A percentile compares a stretch with the other conserved stretches of the same genome.
These are phyloP conservation scores for Lactarius tabidus DNA, from an alignment of 768 basidiomycete genomes.

Conservation along the genomic window DNA sequence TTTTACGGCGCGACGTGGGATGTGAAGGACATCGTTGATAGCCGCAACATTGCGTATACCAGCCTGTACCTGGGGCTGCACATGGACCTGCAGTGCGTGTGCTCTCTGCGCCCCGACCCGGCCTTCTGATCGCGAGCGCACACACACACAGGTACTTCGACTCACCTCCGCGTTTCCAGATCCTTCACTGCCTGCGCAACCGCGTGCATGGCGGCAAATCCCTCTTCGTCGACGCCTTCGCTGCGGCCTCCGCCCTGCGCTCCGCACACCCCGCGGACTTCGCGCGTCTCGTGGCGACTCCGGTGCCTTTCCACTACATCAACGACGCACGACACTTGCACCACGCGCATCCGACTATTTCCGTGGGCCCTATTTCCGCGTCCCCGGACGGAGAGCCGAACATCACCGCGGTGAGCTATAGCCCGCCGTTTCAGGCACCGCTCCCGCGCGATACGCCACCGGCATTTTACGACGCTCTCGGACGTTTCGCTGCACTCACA, in stretches of 20 bases:
- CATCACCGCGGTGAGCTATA: conserved; percentile 79
- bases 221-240: conserved; percentile 78
- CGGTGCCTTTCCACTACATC: conserved; percentile 86
- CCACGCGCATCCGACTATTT: conserved; percentile 68
- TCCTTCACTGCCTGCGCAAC: conserved; percentile 87
- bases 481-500: conserved; percentile 54
- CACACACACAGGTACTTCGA: conserved; percentile 68
- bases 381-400: conserved; percentile 17
- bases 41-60: conserved; percentile 93
- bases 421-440: conserved; percentile 92
- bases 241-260: conserved; percentile 55
- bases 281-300: conserved; percentile 51
- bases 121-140: background rate
- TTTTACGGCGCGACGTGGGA: conserved; percentile 92
- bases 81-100: conserved; percentile 83
- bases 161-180: conserved; percentile 86
- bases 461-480: conserved; percentile 60
- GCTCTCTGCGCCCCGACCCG: background rate
- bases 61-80: conserved; percentile 84
- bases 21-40: conserved; percentile 68
- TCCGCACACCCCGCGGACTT: conserved; percentile 48
- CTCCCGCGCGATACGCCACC: conserved; percentile 51
- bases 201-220: conserved; percentile 80
- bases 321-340: conserved; percentile 86
- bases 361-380: conserved; percentile 39